Conservation (phyloP, 495 filamentous ascomycete species). For the Bacidia rubella region DNA sequence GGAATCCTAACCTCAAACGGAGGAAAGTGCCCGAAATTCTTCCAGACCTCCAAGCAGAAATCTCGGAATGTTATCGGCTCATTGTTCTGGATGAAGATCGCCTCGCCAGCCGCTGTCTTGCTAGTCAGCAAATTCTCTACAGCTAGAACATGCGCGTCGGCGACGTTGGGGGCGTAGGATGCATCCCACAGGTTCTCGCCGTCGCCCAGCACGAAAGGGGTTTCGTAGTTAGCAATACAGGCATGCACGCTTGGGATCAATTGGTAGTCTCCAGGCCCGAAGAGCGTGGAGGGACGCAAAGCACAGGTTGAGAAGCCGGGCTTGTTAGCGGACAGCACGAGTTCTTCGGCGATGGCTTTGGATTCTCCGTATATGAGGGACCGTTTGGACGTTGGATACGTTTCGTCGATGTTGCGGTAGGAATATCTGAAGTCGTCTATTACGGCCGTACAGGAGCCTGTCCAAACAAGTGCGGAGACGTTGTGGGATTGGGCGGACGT, state of each 20-base stretch:
- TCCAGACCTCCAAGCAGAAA: constrained; percentile 47
- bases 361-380: constrained; percentile 46
- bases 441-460: constrained; percentile 41
- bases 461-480: constrained; percentile 44
- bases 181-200: constrained; percentile 49
- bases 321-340: constrained; percentile 38
- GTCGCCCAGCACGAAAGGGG: constrained; percentile 42
- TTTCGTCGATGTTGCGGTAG: constrained; percentile 42
- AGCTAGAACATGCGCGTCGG: constrained; percentile 49
- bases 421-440: constrained; percentile 39
- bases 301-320: constrained; percentile 35
- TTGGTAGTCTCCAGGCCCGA: constrained; percentile 42
- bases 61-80: constrained; percentile 47
- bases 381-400: constrained; percentile 32
- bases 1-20: constrained; percentile 41
- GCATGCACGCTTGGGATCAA: constrained; percentile 40
- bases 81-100: constrained; percentile 52
- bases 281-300: constrained; percentile 43
- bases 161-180: constrained; percentile 46
- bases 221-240: constrained; percentile 41
- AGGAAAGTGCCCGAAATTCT: constrained; percentile 43
- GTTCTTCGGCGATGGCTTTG: constrained; percentile 42
- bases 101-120: constrained; percentile 44
- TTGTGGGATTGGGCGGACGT: constrained; percentile 30
- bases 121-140: constrained; percentile 40